Conservation (phyloP, 345 rosid genomes). For the Carallia pectinifolia region DNA sequence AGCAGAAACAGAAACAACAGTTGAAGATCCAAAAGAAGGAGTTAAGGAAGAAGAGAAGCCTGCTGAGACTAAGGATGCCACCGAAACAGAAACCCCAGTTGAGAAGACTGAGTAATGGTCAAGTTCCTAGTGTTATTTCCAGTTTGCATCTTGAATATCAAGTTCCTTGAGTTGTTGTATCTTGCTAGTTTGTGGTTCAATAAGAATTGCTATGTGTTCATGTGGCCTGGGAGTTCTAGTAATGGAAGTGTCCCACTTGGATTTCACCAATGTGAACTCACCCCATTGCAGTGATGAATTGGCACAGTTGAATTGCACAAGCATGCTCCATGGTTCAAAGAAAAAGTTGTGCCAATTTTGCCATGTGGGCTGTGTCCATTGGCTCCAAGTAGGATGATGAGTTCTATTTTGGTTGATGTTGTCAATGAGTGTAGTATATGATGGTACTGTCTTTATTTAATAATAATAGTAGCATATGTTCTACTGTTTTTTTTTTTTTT, state of each 20-base stretch:
- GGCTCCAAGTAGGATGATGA: slow-evolving; percentile 1
- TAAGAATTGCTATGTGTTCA: not conserved
- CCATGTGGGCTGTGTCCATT: not conserved
- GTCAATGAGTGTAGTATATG: not conserved
- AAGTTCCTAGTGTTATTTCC: not conserved
- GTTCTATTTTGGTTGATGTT: not conserved
- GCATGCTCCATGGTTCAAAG: not conserved
- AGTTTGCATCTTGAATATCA: slow-evolving; percentile 18
- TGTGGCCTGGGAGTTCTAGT: not conserved
- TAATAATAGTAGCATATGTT: not conserved
- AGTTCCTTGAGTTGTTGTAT: not conserved
- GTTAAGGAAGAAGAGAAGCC: slow-evolving; percentile 26
- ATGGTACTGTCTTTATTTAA: not conserved
- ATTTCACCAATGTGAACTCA: not conserved
- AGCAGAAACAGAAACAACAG: slow-evolving; percentile 15
- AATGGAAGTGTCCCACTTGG: slow-evolving; percentile 4
- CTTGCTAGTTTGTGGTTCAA: slow-evolving; percentile 4
- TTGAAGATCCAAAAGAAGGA: slow-evolving; percentile 32
- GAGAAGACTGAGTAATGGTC: slow-evolving; percentile 28
- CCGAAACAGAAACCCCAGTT: slow-evolving; percentile 22
- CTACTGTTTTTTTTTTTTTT: no score
- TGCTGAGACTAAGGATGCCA: slow-evolving; percentile 11
- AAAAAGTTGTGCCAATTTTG: not conserved
- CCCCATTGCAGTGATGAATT: not conserved
- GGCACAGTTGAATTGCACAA: not conserved